Percentiles rank a stretch among this genome's conserved stretches.
Evolutionary conservation across 2,329 filamentous ascomycete species (phyloP).

Genomic region (Ceratocystis harringtonii): DNA sequence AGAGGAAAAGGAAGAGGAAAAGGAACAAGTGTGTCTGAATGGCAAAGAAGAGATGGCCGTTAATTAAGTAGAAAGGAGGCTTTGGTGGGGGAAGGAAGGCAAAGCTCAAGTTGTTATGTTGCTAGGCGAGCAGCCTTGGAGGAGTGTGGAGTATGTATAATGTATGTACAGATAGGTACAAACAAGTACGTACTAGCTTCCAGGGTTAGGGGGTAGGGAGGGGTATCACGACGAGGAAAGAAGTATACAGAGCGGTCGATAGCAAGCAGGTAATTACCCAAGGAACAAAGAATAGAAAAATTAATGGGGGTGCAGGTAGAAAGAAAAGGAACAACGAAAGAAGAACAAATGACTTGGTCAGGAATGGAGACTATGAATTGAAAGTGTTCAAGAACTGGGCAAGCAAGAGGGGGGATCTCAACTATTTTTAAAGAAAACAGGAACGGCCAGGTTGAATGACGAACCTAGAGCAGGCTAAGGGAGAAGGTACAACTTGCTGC

Average conservation of each 20-base stretch:
- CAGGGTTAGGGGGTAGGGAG: conserved; percentile 10
- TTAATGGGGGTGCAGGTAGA: not conserved
- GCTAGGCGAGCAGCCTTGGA: not conserved
- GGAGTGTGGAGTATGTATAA: conserved; percentile 11
- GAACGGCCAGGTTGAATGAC: not conserved
- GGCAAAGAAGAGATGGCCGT: conserved; percentile 10
- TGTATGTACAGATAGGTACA: not conserved
- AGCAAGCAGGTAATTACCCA: not conserved
- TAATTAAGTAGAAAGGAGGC: conserved; percentile 13
- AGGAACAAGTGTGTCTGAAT: not conserved
- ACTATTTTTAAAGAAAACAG: not conserved
- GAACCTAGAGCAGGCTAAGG: conserved; percentile 5
- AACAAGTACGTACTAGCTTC: conserved; percentile 4
- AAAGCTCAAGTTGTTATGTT: conserved; percentile 7
- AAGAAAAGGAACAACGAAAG: not conserved
- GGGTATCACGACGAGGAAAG: conserved; percentile 17
- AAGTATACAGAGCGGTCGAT: conserved; percentile 4
- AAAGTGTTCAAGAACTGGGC: not conserved
- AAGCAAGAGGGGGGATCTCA: not conserved
- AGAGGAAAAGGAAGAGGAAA: conserved; percentile 3
- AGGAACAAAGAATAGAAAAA: not conserved
- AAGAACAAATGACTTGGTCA: not conserved
- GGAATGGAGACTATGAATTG: not conserved
- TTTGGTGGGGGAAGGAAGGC: conserved; percentile 6
- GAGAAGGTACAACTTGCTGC: not conserved